A percentile compares a stretch with the other conserved stretches of the same genome.
phyloP scores from a whole-genome alignment of 179 eudicot genomes.

The Corrigiola litoralis region DNA sequence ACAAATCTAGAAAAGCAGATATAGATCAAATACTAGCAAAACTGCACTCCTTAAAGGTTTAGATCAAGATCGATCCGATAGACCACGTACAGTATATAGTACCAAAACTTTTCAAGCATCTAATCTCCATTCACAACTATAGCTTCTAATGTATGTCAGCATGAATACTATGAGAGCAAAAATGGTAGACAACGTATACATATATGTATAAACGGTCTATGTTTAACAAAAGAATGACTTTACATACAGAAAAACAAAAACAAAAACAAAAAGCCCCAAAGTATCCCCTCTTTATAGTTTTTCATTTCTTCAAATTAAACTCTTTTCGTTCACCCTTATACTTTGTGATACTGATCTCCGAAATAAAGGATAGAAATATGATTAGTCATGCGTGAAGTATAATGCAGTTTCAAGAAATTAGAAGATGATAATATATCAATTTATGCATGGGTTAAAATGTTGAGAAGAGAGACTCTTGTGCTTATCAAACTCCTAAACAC shows the following conservation, averaged over 20 bases:
- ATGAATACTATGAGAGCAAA: not conserved
- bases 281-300: not conserved
- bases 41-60: no score
- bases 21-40: no score
- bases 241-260: slow-evolving; percentile 5
- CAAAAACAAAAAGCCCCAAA: not conserved
- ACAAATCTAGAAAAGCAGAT: no score
- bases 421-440: not conserved
- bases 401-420: no score
- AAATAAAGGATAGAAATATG: not conserved
- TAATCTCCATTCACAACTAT: no score
- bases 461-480: slow-evolving; percentile 72
- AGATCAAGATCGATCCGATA: no score
- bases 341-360: slow-evolving; percentile 1
- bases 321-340: not conserved
- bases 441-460: slow-evolving; percentile 58
- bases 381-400: no score
- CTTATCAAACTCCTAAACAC: slow-evolving; percentile 78
- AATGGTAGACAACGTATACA: not conserved
- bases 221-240: slow-evolving; percentile 5
- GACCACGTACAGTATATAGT: no score
- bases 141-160: no score
- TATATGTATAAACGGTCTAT: not conserved
- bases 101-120: no score
- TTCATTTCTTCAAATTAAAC: not conserved